Percentiles rank a stretch among this genome's conserved stretches.
phyloP scores from a whole-genome alignment of 2,329 filamentous ascomycete genomes.

The Xylaria sp. region DNA sequence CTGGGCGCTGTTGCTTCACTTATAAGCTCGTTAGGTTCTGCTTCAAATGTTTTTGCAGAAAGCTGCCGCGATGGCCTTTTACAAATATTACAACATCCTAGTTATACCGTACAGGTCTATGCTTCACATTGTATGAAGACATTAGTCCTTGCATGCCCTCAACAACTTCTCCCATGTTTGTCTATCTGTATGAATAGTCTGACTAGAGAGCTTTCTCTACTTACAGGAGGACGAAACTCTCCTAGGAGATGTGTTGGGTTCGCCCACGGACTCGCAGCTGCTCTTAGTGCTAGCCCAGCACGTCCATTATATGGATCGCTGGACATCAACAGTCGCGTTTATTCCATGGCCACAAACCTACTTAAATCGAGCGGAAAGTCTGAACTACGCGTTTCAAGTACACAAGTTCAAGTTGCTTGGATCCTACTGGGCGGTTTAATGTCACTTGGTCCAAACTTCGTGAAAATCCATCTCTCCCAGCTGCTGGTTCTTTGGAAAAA shows the following conservation, averaged over 20 bases:
- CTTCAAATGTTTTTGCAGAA: conserved; percentile 82
- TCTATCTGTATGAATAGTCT: conserved; percentile 98
- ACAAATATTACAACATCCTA: conserved; percentile 92
- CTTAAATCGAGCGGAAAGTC: conserved; percentile 93
- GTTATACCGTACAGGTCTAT: conserved; percentile 94
- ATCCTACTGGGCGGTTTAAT: conserved; percentile 95
- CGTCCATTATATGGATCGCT: conserved; percentile 94
- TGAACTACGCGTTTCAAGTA: conserved; percentile 88
- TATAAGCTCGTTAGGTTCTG: conserved; percentile 82
- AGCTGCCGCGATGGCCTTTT: conserved; percentile 85
- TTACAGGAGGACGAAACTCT: conserved; percentile 79
- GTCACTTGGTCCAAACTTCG: conserved; percentile 96
- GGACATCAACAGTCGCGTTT: conserved; percentile 90
- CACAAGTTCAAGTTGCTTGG: conserved; percentile 98
- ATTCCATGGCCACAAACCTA: conserved; percentile 89
- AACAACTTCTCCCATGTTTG: conserved; percentile 88
- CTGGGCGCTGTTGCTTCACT: conserved; percentile 83
- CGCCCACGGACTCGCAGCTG: conserved; percentile 88
- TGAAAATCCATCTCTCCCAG: conserved; percentile 97
- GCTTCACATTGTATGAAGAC: conserved; percentile 85
- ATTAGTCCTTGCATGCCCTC: conserved; percentile 90
- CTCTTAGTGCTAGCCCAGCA: conserved; percentile 86
- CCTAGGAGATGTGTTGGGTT: conserved; percentile 88
- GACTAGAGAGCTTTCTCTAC: conserved; percentile 81
- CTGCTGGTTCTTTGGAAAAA: conserved; percentile 97